Conservation (phyloP, 768 basidiomycete species). For the Collybia sordida region DNA sequence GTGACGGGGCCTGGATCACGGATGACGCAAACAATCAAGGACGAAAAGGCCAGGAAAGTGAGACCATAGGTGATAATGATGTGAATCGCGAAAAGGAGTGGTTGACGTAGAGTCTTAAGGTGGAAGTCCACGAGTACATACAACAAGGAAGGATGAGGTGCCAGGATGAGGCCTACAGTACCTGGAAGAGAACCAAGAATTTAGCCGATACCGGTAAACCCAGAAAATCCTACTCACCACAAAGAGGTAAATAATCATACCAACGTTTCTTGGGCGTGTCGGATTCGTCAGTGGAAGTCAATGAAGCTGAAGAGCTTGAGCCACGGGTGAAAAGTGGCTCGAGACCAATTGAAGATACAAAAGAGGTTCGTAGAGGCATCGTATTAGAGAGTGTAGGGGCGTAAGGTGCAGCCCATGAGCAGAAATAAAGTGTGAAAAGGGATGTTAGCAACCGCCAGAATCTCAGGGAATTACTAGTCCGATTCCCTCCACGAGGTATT, state of each 20-base stretch:
- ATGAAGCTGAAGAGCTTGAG: background rate
- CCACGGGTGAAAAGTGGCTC: constrained; percentile 11
- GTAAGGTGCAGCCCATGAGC: constrained; percentile 3
- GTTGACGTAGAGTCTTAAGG: constrained; percentile 49
- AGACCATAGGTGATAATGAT: constrained; percentile 61
- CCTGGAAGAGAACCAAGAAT: constrained; percentile 16
- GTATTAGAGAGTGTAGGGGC: constrained; percentile 8
- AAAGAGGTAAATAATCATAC: constrained; percentile 60
- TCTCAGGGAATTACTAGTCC: background rate
- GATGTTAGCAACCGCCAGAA: background rate
- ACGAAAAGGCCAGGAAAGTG: constrained; percentile 67
- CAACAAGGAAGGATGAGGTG: constrained; percentile 75
- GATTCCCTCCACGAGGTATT: no score
- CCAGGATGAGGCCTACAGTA: constrained; percentile 56
- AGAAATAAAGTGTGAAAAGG: background rate
- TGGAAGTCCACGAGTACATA: constrained; percentile 69
- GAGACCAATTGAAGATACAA: constrained; percentile 17
- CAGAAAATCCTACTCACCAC: constrained; percentile 34
- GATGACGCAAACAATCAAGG: constrained; percentile 68
- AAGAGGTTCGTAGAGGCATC: constrained; percentile 18
- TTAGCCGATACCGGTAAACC: background rate
- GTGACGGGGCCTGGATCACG: constrained; percentile 73
- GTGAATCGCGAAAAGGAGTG: constrained; percentile 50
- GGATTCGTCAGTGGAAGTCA: background rate
- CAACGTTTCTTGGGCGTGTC: constrained; percentile 41